Base-by-base conservation (phyloP, 2,329 filamentous ascomycete species). In the Chalara sp. region DNA sequence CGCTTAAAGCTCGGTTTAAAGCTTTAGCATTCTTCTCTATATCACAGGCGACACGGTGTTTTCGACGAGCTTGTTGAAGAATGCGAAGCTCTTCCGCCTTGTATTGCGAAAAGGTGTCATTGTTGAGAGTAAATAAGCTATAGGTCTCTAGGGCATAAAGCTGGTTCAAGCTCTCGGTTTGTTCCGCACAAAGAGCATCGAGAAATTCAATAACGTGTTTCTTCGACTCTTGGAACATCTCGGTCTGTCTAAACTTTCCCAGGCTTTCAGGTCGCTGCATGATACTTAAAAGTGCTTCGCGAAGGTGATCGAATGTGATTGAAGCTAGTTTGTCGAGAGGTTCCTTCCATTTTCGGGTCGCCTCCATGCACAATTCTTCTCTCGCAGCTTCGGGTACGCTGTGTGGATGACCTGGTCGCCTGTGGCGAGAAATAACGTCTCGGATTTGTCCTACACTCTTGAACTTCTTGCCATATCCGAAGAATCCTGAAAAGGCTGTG, bases 301-400 rank as follows among this genome's bases (percentile, higher is more conserved):
- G 3, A 62, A 86, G 63, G 5, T 79, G 70, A 1, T 63, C 57
- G 49, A 80, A 73, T 0, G 78, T 76, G 5, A 70, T 64, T 4
- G 61, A 51, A 1, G 73, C 53, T 30, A 74, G 72, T 0, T 53
- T 69, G 0, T 72, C 62, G 44, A 83, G 70, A 0, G 81, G 81
- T 0, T 60, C 59, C 1, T 72, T 61, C 85, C 85, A 88, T 1
- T 79, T 75, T 6, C 65, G 61, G 1, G 87, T 76, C 0, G 78
- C 76, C n/a, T 77, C 67, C 12, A 73, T 69, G 44, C 78, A 81
- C 12, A 87, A 70, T 0, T 72, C 71, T 31, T 82, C 76, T 28
- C 83, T 80, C 0, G 85, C 81, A 37, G 79, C 76, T 0, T 78
- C 74, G 0, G 82, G 76, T 0, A 81, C 76, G 0, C 81, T 72